Percentiles rank a stretch among this genome's conserved stretches.
phyloP scores from a whole-genome alignment of 805 yeast species.

The Tetrapisispora phaffii region DNA sequence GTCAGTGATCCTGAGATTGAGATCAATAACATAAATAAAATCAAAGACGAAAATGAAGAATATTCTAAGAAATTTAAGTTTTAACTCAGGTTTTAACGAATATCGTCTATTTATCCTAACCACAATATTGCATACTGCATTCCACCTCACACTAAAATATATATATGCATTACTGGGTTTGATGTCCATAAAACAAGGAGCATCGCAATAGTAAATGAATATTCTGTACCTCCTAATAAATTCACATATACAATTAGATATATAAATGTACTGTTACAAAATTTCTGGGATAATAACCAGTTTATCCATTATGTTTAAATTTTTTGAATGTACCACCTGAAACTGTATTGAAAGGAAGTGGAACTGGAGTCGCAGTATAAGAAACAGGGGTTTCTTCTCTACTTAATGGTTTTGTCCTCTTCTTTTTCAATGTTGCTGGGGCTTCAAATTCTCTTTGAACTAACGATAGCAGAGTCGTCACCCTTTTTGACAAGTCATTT shows the following conservation, averaged over 20 bases:
- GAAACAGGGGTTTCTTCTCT: slow-evolving; percentile 16
- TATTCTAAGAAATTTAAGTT: slow-evolving; percentile 16
- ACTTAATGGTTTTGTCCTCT: slow-evolving; percentile 21
- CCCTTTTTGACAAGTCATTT: slow-evolving; percentile 61
- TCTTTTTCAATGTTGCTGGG: slow-evolving; percentile 44
- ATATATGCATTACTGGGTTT: too few species aligned
- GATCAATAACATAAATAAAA: background rate
- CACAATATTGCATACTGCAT: too few species aligned
- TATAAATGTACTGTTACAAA: background rate
- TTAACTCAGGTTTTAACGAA: slow-evolving; percentile 5
- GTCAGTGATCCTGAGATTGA: background rate
- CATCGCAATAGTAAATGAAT: too few species aligned
- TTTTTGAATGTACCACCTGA: background rate
- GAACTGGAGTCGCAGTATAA: slow-evolving; percentile 6
- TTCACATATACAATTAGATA: too few species aligned
- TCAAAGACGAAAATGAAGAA: slow-evolving; percentile 6
- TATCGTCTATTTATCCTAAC: too few species aligned
- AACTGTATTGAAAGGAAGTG: background rate
- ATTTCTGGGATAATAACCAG: too few species aligned
- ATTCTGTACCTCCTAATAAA: too few species aligned
- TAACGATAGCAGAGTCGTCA: slow-evolving; percentile 56
- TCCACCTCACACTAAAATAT: too few species aligned
- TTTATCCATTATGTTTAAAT: background rate
- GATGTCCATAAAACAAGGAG: too few species aligned
- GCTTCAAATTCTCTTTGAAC: slow-evolving; percentile 62